Evolutionary conservation across 768 basidiomycete genomes (phyloP).

Genomic region (Termitomyces sp.): DNA sequence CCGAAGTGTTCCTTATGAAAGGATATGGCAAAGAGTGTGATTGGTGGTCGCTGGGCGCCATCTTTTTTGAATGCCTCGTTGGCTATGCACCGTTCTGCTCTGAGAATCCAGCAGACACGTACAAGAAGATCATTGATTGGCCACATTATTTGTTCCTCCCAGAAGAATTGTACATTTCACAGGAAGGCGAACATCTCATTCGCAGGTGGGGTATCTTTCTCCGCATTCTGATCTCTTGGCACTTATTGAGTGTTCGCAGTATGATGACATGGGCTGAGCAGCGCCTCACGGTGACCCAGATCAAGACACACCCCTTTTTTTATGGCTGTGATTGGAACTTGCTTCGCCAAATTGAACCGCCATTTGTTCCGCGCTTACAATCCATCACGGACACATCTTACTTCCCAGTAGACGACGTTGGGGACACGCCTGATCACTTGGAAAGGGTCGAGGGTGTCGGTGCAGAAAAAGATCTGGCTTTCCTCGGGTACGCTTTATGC

Average conservation of each 20-base stretch:
- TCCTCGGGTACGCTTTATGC: slow-evolving; percentile 45
- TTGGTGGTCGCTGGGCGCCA: slow-evolving; percentile 99
- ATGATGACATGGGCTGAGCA: slow-evolving; percentile 83
- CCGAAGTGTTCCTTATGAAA: slow-evolving; percentile 95
- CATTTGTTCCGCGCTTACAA: slow-evolving; percentile 90
- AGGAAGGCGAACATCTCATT: slow-evolving; percentile 89
- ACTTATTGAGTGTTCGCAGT: slow-evolving; percentile 30
- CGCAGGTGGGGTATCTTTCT: slow-evolving; percentile 48
- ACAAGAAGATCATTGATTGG: slow-evolving; percentile 99
- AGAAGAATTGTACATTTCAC: slow-evolving; percentile 90
- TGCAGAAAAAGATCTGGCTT: slow-evolving; percentile 65
- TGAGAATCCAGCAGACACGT: slow-evolving; percentile 95
- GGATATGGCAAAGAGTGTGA: slow-evolving; percentile 99
- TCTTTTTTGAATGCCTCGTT: slow-evolving; percentile 98
- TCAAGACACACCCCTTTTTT: slow-evolving; percentile 93
- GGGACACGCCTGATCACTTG: slow-evolving; percentile 57
- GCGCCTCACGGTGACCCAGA: slow-evolving; percentile 75
- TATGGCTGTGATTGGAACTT: slow-evolving; percentile 92
- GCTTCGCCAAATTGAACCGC: slow-evolving; percentile 90
- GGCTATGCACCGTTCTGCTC: slow-evolving; percentile 98
- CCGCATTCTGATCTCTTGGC: neutral
- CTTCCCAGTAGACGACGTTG: slow-evolving; percentile 93
- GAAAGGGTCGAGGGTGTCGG: slow-evolving; percentile 57
- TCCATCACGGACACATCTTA: slow-evolving; percentile 93
- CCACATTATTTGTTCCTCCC: slow-evolving; percentile 87